phyloP scores from a whole-genome alignment of 2,329 filamentous ascomycete species.

The Pestalotiopsis sp. region DNA sequence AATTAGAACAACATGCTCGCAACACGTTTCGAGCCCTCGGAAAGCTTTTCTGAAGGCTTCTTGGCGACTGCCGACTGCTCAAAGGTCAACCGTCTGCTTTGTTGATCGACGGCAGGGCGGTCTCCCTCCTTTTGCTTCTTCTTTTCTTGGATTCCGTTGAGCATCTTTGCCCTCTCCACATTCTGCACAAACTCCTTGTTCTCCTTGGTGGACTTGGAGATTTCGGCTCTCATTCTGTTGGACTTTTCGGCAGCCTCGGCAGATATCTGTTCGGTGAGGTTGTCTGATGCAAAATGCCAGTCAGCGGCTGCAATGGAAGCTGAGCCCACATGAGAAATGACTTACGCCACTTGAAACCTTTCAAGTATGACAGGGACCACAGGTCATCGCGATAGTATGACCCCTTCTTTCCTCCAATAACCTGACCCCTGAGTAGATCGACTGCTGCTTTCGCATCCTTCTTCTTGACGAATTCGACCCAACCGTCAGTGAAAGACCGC shows the following conservation, averaged over 20 bases:
- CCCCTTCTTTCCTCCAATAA: slow-evolving; percentile 82
- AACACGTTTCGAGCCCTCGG: slow-evolving; percentile 32
- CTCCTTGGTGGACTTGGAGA: slow-evolving; percentile 74
- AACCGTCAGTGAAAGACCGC: slow-evolving; percentile 79
- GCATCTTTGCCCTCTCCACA: slow-evolving; percentile 78
- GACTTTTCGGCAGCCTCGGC: slow-evolving; percentile 80
- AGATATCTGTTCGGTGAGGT: slow-evolving; percentile 76
- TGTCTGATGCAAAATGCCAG: slow-evolving; percentile 29
- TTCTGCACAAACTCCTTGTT: slow-evolving; percentile 82
- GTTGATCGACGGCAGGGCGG: slow-evolving; percentile 14
- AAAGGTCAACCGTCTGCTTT: slow-evolving; percentile 26
- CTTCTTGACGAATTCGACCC: slow-evolving; percentile 82
- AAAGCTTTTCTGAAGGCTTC: slow-evolving; percentile 27
- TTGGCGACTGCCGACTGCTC: slow-evolving; percentile 31
- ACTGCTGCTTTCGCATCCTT: slow-evolving; percentile 76
- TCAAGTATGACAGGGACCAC: slow-evolving; percentile 82
- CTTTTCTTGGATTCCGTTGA: slow-evolving; percentile 72
- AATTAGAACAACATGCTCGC: slow-evolving; percentile 31
- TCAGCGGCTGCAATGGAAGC: slow-evolving; percentile 23
- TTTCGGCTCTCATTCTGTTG: slow-evolving; percentile 76
- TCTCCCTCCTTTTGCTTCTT: slow-evolving; percentile 37
- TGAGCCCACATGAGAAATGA: slow-evolving; percentile 16
- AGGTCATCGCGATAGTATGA: slow-evolving; percentile 84
- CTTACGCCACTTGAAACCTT: slow-evolving; percentile 76
- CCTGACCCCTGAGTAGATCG: slow-evolving; percentile 75